phyloP scores from a whole-genome alignment of 176 grass and related monocot species.

The Saccharum officinarum region DNA sequence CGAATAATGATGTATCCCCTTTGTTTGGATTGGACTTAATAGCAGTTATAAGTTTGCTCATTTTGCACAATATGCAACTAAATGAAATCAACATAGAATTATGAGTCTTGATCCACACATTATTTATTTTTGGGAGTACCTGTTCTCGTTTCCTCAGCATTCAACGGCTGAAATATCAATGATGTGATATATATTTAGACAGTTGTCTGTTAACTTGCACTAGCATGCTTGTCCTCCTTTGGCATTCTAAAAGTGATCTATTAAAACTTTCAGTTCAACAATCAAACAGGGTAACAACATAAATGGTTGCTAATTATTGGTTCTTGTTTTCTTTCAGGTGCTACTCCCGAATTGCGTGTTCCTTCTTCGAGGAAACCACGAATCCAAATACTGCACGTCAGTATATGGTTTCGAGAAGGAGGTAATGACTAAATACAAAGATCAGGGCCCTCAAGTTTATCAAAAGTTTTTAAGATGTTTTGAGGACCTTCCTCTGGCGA shows the following conservation, averaged over 20 bases:
- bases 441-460: conserved; percentile 79
- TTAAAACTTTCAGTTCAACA: not conserved
- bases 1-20: not conserved
- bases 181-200: not conserved
- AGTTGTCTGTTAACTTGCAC: not conserved
- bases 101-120: not conserved
- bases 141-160: not conserved
- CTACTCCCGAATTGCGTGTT: conserved; percentile 71
- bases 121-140: not conserved
- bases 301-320: not conserved
- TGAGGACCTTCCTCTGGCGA: conserved; percentile 90
- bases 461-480: conserved; percentile 93
- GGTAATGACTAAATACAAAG: conserved; percentile 81
- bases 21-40: not conserved
- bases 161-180: not conserved
- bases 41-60: not conserved
- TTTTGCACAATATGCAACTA: not conserved
- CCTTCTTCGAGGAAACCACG: conserved; percentile 90
- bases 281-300: not conserved
- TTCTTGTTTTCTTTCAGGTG: conserved; percentile 45
- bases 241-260: too few species aligned
- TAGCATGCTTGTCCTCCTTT: not conserved
- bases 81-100: not conserved
- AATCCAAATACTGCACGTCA: conserved; percentile 97
- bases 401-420: conserved; percentile 94